phyloP scores from a whole-genome alignment of 1,284 basidiomycete species.

The Trichosporon faecale region DNA sequence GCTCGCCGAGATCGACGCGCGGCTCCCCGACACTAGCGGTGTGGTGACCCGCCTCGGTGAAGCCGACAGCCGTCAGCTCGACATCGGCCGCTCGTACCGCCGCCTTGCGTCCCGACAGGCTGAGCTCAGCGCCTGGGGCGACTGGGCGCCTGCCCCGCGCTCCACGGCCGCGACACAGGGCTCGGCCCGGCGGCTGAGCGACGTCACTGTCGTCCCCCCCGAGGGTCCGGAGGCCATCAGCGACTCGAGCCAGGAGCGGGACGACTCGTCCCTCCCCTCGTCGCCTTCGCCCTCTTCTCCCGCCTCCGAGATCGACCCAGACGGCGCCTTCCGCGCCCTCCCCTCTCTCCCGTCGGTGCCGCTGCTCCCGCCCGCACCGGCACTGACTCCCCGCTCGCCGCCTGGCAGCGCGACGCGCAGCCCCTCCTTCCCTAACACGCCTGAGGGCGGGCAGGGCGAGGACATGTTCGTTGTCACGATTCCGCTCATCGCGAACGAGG shows the following conservation, averaged over 20 bases:
- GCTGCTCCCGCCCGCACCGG: conserved; percentile 3
- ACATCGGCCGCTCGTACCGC: neutral
- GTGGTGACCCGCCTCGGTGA: neutral
- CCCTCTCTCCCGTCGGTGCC: conserved; percentile 5
- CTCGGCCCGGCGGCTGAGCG: neutral
- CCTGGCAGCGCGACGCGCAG: conserved; percentile 20
- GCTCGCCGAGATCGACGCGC: conserved; percentile 10
- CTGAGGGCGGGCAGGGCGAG: neutral
- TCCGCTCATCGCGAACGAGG: neutral
- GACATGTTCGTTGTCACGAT: neutral
- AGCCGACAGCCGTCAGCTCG: neutral
- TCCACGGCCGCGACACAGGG: neutral
- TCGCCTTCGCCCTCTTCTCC: neutral
- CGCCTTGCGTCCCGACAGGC: neutral
- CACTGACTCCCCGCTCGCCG: neutral
- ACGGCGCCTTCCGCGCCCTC: neutral
- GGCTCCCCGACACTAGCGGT: neutral
- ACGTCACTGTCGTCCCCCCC: neutral
- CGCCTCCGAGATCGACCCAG: neutral
- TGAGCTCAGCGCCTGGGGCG: neutral
- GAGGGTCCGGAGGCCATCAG: neutral
- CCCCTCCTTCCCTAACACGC: conserved; percentile 14
- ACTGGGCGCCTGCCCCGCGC: neutral
- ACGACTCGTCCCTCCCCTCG: neutral
- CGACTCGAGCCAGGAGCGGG: neutral